These are phyloP conservation scores for Scedosporium boydii DNA, from an alignment of 2,329 filamentous ascomycete species.

Conservation along the genomic window DNA sequence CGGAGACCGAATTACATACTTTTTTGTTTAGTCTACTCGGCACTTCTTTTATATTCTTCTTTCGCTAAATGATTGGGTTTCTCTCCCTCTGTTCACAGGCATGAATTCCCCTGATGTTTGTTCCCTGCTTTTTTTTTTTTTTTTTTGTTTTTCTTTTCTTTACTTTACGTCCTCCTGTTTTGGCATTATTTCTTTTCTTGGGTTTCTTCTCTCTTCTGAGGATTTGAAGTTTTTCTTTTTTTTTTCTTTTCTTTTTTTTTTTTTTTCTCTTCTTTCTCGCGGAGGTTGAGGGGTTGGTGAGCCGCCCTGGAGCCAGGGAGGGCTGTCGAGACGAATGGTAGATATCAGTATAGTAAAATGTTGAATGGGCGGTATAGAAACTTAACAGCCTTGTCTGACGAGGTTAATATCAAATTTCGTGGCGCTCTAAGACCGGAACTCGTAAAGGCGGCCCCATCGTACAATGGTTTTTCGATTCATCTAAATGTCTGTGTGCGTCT, in stretches of 20 bases:
- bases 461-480: neutral
- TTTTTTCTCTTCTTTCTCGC: neutral
- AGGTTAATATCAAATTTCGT: too few species aligned
- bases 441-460: neutral
- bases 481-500: neutral
- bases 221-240: neutral
- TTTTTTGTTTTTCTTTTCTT: too few species aligned
- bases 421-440: too few species aligned
- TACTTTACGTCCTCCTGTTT: neutral
- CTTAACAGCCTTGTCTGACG: too few species aligned
- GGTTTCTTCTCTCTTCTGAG: neutral
- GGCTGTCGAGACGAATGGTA: neutral
- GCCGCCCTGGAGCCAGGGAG: too few species aligned
- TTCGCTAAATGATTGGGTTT: neutral
- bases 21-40: constrained; percentile 2
- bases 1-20: neutral
- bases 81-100: neutral
- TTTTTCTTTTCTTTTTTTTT: neutral
- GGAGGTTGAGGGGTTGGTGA: too few species aligned
- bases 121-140: constrained; percentile 10
- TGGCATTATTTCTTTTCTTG: neutral
- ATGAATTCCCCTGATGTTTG: constrained; percentile 7
- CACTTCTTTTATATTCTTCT: constrained; percentile 8
- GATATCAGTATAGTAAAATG: neutral
- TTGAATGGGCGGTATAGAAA: too few species aligned